Conservation (phyloP, 139 green algal species). For the Edaphochlamys debaryana region DNA sequence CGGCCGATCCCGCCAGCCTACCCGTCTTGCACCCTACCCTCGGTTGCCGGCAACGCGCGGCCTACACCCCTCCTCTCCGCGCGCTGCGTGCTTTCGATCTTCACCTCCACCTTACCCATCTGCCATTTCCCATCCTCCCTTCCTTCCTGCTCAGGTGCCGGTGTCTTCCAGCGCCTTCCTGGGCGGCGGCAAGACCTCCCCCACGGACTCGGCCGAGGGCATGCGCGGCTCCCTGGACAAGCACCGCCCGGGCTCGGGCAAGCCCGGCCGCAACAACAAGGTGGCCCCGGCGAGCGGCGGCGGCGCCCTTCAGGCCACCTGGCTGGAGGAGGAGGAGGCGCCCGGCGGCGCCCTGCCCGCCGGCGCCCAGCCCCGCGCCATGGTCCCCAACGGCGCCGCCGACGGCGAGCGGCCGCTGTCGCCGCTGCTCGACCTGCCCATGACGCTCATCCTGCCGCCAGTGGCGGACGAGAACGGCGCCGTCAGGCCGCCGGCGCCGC, state of each 20-base stretch:
- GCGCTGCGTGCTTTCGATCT: too few species aligned
- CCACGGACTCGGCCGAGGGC: too few species aligned
- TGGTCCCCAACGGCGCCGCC: background rate
- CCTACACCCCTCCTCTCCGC: too few species aligned
- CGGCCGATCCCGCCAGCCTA: too few species aligned
- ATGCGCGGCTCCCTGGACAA: background rate
- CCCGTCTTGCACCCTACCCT: too few species aligned
- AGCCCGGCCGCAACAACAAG: background rate
- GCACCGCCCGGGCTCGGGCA: background rate
- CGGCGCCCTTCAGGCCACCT: background rate
- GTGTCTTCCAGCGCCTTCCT: too few species aligned
- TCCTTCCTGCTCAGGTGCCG: too few species aligned
- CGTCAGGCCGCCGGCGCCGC: background rate
- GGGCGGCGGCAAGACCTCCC: too few species aligned
- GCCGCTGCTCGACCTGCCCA: slow-evolving; percentile 23
- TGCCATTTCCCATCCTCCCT: too few species aligned
- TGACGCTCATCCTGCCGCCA: background rate
- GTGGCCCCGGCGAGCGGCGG: background rate
- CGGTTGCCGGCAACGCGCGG: too few species aligned
- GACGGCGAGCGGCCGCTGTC: background rate
- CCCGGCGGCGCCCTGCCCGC: background rate
- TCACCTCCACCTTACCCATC: too few species aligned
- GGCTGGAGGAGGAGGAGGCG: background rate
- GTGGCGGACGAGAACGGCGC: background rate
- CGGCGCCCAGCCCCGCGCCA: background rate